Percentiles rank a stretch among this genome's conserved stretches.
These are phyloP conservation scores for Prasinococcaceae sp. DNA, from an alignment of 139 green algal species.

Conservation along the genomic window DNA sequence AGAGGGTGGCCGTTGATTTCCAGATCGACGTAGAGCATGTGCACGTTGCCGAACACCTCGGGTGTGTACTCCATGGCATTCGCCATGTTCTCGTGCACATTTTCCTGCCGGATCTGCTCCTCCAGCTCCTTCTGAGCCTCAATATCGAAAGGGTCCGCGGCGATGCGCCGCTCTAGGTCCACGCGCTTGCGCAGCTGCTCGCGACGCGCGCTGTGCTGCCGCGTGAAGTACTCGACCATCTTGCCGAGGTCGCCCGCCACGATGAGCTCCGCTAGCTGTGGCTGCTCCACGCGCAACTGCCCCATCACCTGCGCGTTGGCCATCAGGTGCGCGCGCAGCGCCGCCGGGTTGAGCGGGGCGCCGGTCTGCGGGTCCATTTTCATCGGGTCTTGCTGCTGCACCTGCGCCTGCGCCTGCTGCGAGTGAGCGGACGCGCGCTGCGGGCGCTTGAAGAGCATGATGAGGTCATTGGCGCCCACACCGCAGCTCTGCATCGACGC, in stretches of 20 bases:
- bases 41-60: conserved; percentile 45
- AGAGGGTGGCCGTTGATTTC: conserved; percentile 33
- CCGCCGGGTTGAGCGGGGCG: no score
- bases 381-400: no score
- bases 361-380: no score
- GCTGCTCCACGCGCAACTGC: not conserved
- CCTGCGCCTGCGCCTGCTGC: no score
- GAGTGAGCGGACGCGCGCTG: no score
- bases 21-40: conserved; percentile 44
- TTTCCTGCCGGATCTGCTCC: conserved; percentile 67
- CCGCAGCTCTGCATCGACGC: no score
- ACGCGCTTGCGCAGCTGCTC: not conserved
- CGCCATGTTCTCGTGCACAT: conserved; percentile 79
- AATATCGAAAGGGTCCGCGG: conserved; percentile 71
- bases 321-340: no score
- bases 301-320: no score
- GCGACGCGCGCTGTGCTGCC: not conserved
- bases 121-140: conserved; percentile 76
- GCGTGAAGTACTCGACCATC: not conserved
- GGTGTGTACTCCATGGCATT: conserved; percentile 77
- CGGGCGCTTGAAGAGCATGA: no score
- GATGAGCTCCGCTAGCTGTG: conserved; percentile 2
- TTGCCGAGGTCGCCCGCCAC: not conserved
- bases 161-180: no score
- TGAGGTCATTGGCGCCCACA: no score